Evolutionary conservation across 1,139 yeast species (phyloP), one percentile per base, ranked within the genome.

Genomic region (Candida freyschussii): DNA sequence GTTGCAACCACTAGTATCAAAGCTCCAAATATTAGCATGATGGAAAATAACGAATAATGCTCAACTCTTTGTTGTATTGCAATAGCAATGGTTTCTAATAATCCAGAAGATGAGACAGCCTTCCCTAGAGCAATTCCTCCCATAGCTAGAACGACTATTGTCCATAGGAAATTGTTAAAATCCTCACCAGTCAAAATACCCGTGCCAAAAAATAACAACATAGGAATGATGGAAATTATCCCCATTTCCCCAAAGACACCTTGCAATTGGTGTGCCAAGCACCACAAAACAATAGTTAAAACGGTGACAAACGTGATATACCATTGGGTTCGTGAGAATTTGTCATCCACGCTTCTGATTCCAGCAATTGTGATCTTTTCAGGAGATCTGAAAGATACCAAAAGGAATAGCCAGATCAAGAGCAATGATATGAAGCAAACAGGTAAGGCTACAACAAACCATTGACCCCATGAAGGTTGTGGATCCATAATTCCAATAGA

Each of bases 41-140:
- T 76, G 7, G 76, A 75, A 54, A 80, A 85, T 13, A 83, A 63
- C 16, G 84, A 72, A 49, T 76, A 72, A 33, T 75, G 70, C 49
- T 72, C 73, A 15, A 84, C 74, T 38, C 65, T 64, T 17, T 57
- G 54, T 51, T 83, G 87, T 38, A 89, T 79, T 2, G 75, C 65
- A 11, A 60, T 53, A 3, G 96, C 96, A 42, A 86, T 75, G 1
- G 93, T 78, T n/a, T 70, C 69, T 36, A 89, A 67, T 34, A 89
- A 65, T 0, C 96, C 96, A 1, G 95, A 84, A 3, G 93, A 79
- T 1, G 91, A 74, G 6, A 89, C 94, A 1, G 94, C 96, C 55
- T 82, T 84, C 40, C 97, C 97, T 26, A 89, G 67, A 1, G 96
- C 94, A 41, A 86, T 72, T 48, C 97, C 97, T 36, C 97, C 97